Percentiles rank a stretch among this genome's conserved stretches.
These are phyloP conservation scores for Ceratorhiza oryzae-sativae DNA, from an alignment of 1,284 basidiomycete genomes.

Conservation along the genomic window DNA sequence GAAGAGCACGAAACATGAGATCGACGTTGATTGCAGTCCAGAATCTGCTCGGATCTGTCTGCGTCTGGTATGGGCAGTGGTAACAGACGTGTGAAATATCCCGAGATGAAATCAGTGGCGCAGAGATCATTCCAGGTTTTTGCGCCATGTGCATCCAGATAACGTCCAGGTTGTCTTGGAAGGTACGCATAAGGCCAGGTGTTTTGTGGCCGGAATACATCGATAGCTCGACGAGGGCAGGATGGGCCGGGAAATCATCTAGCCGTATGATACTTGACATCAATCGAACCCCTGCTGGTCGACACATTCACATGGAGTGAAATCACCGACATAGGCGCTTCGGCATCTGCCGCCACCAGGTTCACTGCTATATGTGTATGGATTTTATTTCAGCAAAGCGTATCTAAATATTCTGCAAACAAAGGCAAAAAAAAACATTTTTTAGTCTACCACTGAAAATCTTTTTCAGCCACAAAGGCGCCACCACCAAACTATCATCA, in stretches of 20 bases:
- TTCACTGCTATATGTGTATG: no score
- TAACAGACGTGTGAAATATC: neutral
- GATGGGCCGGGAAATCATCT: neutral
- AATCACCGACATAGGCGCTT: neutral
- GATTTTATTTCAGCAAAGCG: neutral
- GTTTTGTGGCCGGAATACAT: neutral
- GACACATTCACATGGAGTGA: neutral
- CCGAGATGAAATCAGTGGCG: neutral
- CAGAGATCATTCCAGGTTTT: no score
- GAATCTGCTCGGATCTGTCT: conserved; percentile 10
- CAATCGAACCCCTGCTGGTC: neutral
- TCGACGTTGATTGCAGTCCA: neutral
- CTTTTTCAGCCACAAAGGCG: neutral
- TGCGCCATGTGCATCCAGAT: no score
- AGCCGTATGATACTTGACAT: neutral
- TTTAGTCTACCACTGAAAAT: neutral
- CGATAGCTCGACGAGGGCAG: neutral
- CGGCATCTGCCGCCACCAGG: neutral
- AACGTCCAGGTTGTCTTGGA: neutral
- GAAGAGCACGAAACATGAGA: neutral
- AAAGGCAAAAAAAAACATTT: neutral
- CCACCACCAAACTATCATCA: neutral
- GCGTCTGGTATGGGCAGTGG: no score
- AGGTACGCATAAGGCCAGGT: neutral
- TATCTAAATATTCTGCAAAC: neutral